These are phyloP conservation scores for Hericium rajendrae DNA, from an alignment of 768 basidiomycete species.

Conservation along the genomic window DNA sequence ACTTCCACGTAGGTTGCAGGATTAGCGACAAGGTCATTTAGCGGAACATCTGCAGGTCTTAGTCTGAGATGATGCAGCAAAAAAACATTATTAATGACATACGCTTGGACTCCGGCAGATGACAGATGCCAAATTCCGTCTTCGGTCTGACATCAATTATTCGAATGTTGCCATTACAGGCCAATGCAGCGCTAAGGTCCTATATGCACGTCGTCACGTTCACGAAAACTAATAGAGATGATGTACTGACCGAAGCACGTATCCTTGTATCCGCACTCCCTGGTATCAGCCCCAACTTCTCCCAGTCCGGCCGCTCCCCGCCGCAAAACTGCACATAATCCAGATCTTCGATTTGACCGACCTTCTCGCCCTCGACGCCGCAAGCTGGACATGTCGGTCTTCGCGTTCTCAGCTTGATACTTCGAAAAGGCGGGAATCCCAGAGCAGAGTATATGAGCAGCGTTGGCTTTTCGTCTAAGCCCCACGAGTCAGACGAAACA, in stretches of 20 bases:
- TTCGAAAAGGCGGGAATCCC: constrained; percentile 63
- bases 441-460: constrained; percentile 72
- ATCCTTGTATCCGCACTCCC: constrained; percentile 13
- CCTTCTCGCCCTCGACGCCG: constrained; percentile 36
- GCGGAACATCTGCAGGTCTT: constrained; percentile 53
- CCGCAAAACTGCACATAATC: constrained; percentile 90
- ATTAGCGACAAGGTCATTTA: constrained; percentile 50
- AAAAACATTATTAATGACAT: too few species aligned
- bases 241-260: constrained; percentile 23
- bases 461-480: constrained; percentile 47
- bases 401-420: constrained; percentile 67
- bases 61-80: constrained; percentile 3
- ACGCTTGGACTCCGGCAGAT: constrained; percentile 69
- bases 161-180: constrained; percentile 20
- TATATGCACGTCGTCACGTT: not conserved
- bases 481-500: not conserved
- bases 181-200: constrained; percentile 38
- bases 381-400: constrained; percentile 72
- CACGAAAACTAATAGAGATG: not conserved
- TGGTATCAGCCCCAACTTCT: constrained; percentile 36
- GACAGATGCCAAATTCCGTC: constrained; percentile 82
- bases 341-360: constrained; percentile 39
- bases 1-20: constrained; percentile 38
- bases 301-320: constrained; percentile 59
- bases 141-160: constrained; percentile 76